Conservation (phyloP, 2,329 filamentous ascomycete species). For the Epichloe scottii region DNA sequence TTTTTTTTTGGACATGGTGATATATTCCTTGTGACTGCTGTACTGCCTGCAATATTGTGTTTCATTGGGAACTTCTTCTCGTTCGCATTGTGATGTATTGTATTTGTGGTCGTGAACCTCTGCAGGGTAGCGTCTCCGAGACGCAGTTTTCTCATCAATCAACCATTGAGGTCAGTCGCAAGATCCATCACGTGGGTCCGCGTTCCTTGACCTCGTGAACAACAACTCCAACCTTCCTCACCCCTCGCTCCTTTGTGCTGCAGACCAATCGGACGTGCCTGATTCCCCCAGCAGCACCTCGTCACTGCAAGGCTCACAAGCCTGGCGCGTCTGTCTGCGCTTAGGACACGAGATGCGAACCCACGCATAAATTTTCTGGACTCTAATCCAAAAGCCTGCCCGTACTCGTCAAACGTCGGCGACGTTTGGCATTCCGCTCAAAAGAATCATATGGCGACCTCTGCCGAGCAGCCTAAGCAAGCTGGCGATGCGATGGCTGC, state of each 20-base stretch:
- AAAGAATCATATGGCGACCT: constrained; percentile 14
- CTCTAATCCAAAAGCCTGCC: background rate
- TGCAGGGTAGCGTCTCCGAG: no score
- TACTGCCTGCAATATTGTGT: no score
- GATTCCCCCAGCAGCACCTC: background rate
- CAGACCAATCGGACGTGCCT: background rate
- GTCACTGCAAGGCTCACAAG: background rate
- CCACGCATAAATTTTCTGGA: background rate
- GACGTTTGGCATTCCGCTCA: background rate
- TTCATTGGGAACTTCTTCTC: no score
- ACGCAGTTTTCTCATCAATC: no score
- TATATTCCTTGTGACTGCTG: no score
- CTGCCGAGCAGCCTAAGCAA: constrained; percentile 12
- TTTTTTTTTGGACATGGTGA: no score
- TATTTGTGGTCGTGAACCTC: no score
- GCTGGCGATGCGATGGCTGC: constrained; percentile 9
- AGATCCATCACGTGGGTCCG: background rate
- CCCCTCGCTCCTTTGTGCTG: background rate
- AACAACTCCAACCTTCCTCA: background rate
- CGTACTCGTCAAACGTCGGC: background rate
- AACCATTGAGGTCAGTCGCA: no score
- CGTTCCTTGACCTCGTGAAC: background rate
- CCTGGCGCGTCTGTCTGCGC: background rate
- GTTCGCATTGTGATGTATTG: no score
- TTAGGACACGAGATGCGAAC: background rate